Conservation (phyloP, 2,329 filamentous ascomycete genomes). For the Ceratocystis cacaofunesta region DNA sequence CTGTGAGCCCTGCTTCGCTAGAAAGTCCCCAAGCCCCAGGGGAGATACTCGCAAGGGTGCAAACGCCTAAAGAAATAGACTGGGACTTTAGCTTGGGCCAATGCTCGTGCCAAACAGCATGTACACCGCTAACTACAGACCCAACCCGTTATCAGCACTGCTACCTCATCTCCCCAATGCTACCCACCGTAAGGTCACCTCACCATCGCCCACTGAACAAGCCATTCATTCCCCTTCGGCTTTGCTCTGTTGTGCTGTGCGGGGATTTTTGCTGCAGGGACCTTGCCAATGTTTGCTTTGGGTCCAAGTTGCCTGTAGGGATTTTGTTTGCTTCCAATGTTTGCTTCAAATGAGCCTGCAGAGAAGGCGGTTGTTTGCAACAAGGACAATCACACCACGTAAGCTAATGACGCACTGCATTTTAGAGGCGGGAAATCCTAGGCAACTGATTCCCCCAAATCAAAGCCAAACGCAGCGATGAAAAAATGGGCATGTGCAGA, state of each 20-base stretch:
- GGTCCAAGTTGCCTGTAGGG: background rate
- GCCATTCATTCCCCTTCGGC: background rate
- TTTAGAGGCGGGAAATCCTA: background rate
- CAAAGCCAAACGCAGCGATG: background rate
- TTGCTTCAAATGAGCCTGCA: background rate
- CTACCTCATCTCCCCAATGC: background rate
- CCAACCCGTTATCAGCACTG: background rate
- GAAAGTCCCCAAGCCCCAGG: background rate
- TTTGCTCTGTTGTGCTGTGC: background rate
- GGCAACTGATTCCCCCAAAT: background rate
- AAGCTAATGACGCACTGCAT: background rate
- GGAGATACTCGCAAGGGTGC: background rate
- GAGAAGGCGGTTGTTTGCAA: background rate
- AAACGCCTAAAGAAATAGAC: background rate
- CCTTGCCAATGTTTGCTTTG: background rate
- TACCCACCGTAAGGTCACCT: no score
- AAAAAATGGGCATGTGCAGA: background rate
- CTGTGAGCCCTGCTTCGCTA: background rate
- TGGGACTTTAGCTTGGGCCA: background rate
- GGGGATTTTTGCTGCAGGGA: background rate
- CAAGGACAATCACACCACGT: background rate
- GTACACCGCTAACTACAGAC: background rate
- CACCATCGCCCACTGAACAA: no score
- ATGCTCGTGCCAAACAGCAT: background rate
- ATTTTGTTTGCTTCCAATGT: slow-evolving; percentile 5